Percentiles rank a stretch among this genome's conserved stretches.
Evolutionary conservation across 306 rosid genomes (phyloP).

Genomic region (Rosa rugosa): DNA sequence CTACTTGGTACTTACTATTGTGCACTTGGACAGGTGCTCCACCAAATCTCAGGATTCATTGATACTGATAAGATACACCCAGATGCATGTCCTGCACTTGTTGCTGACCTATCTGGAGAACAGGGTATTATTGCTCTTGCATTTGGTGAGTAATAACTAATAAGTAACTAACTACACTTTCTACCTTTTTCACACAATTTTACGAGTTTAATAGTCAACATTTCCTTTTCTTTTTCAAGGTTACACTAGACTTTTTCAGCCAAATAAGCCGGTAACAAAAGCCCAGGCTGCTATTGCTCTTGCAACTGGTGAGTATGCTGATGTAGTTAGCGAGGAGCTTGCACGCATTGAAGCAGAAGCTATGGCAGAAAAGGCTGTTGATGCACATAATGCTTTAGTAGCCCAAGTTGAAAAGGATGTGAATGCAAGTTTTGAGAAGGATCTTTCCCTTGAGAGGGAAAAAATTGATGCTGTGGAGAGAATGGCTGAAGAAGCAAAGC

Average conservation of each 20-base stretch:
- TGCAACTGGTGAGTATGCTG: constrained; percentile 94
- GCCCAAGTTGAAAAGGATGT: constrained; percentile 94
- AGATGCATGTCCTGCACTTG: constrained; percentile 96
- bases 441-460: constrained; percentile 78
- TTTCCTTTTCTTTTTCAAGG: constrained; percentile 42
- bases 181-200: neutral
- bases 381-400: constrained; percentile 88
- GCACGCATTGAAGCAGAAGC: constrained; percentile 97
- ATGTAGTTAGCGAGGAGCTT: constrained; percentile 86
- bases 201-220: neutral
- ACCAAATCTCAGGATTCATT: constrained; percentile 82
- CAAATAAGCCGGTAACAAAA: constrained; percentile 91
- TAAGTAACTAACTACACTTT: constrained; percentile 17
- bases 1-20: constrained; percentile 18
- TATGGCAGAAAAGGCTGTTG: constrained; percentile 90
- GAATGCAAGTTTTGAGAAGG: constrained; percentile 75
- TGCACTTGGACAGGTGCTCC: constrained; percentile 59
- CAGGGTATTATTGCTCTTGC: constrained; percentile 95
- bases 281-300: constrained; percentile 98
- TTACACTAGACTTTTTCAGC: constrained; percentile 89
- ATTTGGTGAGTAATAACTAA: constrained; percentile 58
- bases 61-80: constrained; percentile 89
- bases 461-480: constrained; percentile 75
- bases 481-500: constrained; percentile 88
- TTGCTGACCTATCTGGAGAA: constrained; percentile 91